These are phyloP conservation scores for Brasenia schreberi DNA, from an alignment of 164 flowering plant species.

Conservation along the genomic window DNA sequence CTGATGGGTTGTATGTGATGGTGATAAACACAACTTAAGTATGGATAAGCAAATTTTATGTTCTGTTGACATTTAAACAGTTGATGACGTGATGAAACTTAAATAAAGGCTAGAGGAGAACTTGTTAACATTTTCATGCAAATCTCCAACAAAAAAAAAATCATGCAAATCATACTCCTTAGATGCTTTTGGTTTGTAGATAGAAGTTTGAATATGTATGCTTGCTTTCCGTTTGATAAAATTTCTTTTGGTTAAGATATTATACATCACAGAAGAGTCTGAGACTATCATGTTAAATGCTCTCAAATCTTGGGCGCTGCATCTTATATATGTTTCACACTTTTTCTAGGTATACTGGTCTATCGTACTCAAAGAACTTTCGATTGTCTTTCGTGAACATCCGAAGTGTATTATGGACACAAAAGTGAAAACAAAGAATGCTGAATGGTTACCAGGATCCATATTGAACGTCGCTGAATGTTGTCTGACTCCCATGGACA, in stretches of 20 bases:
- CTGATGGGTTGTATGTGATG: too few relatives aligned
- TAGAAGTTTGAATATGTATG: background rate
- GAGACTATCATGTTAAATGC: background rate
- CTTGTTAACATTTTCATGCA: too few relatives aligned
- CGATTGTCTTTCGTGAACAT: constrained; percentile 38
- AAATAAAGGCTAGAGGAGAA: too few relatives aligned
- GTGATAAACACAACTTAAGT: too few relatives aligned
- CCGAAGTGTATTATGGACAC: constrained; percentile 63
- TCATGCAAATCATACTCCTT: background rate
- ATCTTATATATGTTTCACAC: background rate
- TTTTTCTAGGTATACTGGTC: constrained; percentile 63
- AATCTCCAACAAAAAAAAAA: too few relatives aligned
- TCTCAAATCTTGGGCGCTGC: background rate
- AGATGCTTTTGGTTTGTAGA: background rate
- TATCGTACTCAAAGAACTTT: constrained; percentile 53
- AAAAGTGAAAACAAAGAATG: constrained; percentile 45
- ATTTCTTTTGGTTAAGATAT: background rate
- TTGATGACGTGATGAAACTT: background rate
- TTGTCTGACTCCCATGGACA: constrained; percentile 42
- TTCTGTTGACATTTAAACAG: background rate
- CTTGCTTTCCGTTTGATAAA: too few relatives aligned
- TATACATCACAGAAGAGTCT: background rate
- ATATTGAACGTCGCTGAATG: constrained; percentile 78
- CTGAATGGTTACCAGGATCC: constrained; percentile 84
- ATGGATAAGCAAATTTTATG: too few relatives aligned